A percentile compares a stretch with the other conserved stretches of the same genome.
Evolutionary conservation across 1,284 basidiomycete species (phyloP).

Genomic region (Tylopilus sp.): DNA sequence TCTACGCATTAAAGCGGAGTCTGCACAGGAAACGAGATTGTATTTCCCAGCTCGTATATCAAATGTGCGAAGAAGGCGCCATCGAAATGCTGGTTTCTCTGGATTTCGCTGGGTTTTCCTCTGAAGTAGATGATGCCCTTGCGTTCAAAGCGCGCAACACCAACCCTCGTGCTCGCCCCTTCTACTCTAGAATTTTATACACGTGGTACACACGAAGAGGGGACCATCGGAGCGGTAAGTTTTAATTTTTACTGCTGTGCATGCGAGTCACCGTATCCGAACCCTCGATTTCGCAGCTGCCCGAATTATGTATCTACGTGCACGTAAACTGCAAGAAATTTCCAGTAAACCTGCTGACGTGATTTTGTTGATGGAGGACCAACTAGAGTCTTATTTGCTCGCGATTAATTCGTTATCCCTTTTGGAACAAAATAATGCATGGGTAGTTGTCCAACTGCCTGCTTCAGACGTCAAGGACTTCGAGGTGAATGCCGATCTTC

Average conservation of each 20-base stretch:
- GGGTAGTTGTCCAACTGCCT: constrained; percentile 50
- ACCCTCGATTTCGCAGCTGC: constrained; percentile 56
- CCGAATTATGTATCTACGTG: constrained; percentile 92
- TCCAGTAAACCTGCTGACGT: constrained; percentile 49
- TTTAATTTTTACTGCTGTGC: constrained; percentile 13
- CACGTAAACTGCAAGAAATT: constrained; percentile 69
- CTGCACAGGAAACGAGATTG: constrained; percentile 70
- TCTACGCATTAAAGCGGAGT: constrained; percentile 11
- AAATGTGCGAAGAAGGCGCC: constrained; percentile 90
- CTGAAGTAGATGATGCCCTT: constrained; percentile 86
- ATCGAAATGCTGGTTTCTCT: constrained; percentile 78
- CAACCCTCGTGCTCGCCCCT: constrained; percentile 81
- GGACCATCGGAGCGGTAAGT: constrained; percentile 84
- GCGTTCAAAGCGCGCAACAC: constrained; percentile 94
- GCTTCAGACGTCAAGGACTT: constrained; percentile 24
- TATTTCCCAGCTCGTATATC: constrained; percentile 76
- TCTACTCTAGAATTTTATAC: constrained; percentile 93
- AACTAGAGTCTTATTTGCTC: constrained; percentile 80
- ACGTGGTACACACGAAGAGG: constrained; percentile 86
- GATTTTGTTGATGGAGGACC: constrained; percentile 63
- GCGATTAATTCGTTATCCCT: constrained; percentile 89
- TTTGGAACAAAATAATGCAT: constrained; percentile 76
- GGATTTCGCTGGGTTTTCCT: constrained; percentile 83
- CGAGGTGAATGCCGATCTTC: constrained; percentile 28
- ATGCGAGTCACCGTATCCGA: constrained; percentile 14